Conservation (phyloP, 2,329 filamentous ascomycete species). For the Didymella keratinophila region DNA sequence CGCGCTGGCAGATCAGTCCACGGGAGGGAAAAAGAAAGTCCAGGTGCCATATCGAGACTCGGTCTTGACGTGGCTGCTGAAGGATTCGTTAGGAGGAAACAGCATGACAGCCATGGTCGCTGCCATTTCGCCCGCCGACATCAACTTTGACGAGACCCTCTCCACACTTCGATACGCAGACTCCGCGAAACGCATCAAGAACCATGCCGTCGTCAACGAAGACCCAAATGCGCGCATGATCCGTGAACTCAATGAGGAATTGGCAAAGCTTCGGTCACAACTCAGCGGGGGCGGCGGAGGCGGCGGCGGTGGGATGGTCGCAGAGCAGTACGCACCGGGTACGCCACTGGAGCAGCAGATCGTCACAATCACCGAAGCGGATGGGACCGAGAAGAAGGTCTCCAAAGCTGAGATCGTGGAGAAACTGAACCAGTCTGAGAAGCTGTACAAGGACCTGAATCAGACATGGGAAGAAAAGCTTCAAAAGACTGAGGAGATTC, state of each 20-base stretch:
- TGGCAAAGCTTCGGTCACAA: constrained; percentile 85
- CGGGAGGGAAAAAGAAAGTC: constrained; percentile 74
- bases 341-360: constrained; percentile 96
- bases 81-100: constrained; percentile 96
- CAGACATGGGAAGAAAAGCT: constrained; percentile 99
- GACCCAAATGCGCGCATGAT: constrained; percentile 99
- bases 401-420: constrained; percentile 98
- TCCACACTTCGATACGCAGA: constrained; percentile 96
- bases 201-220: constrained; percentile 98
- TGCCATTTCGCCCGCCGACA: constrained; percentile 96
- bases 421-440: constrained; percentile 94
- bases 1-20: constrained; percentile 87
- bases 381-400: constrained; percentile 90
- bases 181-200: constrained; percentile 99
- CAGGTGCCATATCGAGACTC: constrained; percentile 98
- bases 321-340: constrained; percentile 86
- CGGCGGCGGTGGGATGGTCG: constrained; percentile 56
- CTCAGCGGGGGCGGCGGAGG: constrained; percentile 59
- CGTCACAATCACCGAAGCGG: constrained; percentile 86
- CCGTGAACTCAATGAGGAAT: constrained; percentile 92
- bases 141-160: constrained; percentile 98
- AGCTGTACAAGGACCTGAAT: constrained; percentile 93
- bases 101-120: constrained; percentile 99
- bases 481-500: constrained; percentile 92
- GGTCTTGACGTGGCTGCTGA: constrained; percentile 93